Evolutionary conservation across 257 asterid species (phyloP).

Genomic region (Solanum corneliomulleri): DNA sequence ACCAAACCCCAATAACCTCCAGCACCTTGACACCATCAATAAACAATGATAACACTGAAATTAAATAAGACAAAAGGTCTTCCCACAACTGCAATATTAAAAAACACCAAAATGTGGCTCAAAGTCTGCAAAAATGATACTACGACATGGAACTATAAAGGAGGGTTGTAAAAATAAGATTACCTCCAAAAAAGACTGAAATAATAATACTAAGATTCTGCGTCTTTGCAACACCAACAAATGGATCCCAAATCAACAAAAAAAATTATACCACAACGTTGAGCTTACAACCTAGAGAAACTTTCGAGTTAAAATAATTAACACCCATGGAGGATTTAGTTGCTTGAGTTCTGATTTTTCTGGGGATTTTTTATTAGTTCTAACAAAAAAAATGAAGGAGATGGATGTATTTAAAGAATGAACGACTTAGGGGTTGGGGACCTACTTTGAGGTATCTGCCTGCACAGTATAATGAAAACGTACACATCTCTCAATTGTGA

Average conservation of each 20-base stretch:
- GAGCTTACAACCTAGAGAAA: background rate
- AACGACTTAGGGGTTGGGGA: background rate
- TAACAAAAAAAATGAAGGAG: no score
- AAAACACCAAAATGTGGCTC: background rate
- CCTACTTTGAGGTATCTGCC: no score
- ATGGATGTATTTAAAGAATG: no score
- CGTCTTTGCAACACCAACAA: background rate
- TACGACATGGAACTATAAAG: no score
- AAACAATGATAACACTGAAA: no score
- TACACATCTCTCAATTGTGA: no score
- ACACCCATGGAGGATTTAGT: background rate
- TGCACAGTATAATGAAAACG: no score
- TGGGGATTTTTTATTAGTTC: fast-evolving
- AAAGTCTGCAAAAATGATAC: background rate
- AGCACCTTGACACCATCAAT: no score
- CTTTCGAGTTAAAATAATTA: background rate
- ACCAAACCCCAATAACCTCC: no score
- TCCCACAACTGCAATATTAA: background rate
- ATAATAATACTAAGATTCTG: no score
- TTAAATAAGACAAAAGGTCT: background rate
- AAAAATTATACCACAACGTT: background rate
- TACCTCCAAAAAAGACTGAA: background rate
- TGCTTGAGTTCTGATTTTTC: no score
- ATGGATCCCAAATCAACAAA: background rate
- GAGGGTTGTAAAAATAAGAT: background rate